Evolutionary conservation across 768 basidiomycete species (phyloP), one percentile per base, ranked within the genome.

Genomic region (Leccinum ochraceum): DNA sequence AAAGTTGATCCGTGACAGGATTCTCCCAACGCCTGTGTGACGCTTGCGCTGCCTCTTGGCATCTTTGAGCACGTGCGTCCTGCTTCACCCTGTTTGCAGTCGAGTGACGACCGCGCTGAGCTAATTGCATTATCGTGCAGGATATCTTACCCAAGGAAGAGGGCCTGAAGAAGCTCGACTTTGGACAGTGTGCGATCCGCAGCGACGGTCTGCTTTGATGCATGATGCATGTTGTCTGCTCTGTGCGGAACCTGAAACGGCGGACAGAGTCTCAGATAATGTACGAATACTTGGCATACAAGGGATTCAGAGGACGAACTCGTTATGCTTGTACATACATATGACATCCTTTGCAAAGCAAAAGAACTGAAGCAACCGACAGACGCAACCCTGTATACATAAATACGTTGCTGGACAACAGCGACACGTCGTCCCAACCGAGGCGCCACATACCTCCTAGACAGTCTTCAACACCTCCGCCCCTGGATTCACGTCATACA

Each of bases 11-110:
- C 17, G 34, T 26, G 26, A 60, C 55, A 86, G 86, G 88, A 89
- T 71, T 88, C 87, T 4, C 89, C 89, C 2, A 91, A 91, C 64
- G 89, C 89, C 2, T 89, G 88, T 65, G 87, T 90, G 6, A 90
- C 88, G 0, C 74, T 92, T 22, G 89, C 81, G 0, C 78, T 92
- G 4, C 90, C 90, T 4, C 79, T 87, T n/a, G 89, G 84, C 3
- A 92, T 92, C 60, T 92, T 92, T 66, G 86, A 89, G 46, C 80
- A 85, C 66, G 87, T 87, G 53, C 62, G 83, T 71, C 22, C 13
- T 1, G 5, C 6, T n/a, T 30, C 20, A 1, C 24, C 13, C 9
- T 48, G 42, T 20, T 6, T 44, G 54, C 48, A 46, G 10, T n/a
- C 10, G 44, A 46, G 44, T 46, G 44, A 46, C 49, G 30, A 59